phyloP scores from a whole-genome alignment of 2,329 filamentous ascomycete genomes.

The Aureobasidium sp. region DNA sequence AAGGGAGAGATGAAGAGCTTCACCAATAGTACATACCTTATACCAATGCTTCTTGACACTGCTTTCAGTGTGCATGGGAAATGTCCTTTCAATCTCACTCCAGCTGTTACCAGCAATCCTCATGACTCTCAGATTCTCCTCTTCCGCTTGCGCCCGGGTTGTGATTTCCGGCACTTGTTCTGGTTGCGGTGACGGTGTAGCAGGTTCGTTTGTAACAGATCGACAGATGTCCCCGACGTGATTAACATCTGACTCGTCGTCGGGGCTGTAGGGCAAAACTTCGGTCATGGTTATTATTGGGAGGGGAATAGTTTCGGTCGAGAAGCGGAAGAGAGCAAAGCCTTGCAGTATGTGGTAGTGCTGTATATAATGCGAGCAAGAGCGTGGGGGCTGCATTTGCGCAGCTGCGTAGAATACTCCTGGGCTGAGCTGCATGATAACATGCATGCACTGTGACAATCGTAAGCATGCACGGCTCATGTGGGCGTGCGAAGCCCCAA shows the following conservation, averaged over 20 bases:
- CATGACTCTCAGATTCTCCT: conserved; percentile 88
- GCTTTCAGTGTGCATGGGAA: conserved; percentile 86
- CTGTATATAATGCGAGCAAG: neutral
- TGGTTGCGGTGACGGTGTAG: no score
- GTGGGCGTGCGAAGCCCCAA: neutral
- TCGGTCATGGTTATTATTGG: no score
- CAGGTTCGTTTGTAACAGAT: no score
- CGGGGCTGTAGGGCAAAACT: no score
- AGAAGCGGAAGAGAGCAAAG: no score
- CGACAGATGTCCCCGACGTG: no score
- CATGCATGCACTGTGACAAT: neutral
- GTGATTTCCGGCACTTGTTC: conserved; percentile 38
- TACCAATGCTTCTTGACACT: conserved; percentile 99
- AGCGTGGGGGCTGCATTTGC: neutral
- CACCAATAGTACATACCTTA: conserved; percentile 52
- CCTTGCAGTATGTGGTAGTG: neutral
- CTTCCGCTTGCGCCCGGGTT: conserved; percentile 92
- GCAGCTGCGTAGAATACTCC: neutral
- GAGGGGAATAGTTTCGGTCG: no score
- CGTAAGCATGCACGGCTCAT: neutral
- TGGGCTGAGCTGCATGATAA: neutral
- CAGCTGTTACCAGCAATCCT: conserved; percentile 87
- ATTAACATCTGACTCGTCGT: no score
- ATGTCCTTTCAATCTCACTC: conserved; percentile 98
- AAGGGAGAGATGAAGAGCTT: neutral